Evolutionary conservation across 2,329 filamentous ascomycete species (phyloP).

Genomic region (Arthrobotrys musiformis): DNA sequence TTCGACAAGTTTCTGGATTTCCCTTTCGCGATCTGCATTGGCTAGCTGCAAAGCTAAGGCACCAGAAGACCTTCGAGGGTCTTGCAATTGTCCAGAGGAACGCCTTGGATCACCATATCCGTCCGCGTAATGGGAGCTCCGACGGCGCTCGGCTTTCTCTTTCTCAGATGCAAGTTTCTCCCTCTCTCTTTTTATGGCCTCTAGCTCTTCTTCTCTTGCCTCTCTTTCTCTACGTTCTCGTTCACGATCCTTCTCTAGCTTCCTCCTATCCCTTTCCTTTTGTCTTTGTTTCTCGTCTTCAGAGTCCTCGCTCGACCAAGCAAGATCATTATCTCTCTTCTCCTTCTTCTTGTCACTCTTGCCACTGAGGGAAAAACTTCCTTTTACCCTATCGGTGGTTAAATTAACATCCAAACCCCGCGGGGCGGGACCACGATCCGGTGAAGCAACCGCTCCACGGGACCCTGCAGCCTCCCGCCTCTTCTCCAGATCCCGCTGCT

Average conservation of each 20-base stretch:
- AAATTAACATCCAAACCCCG: constrained; percentile 40
- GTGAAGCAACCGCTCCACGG: background rate
- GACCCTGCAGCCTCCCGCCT: constrained; percentile 1
- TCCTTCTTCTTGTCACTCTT: constrained; percentile 44
- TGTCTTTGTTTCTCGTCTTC: constrained; percentile 34
- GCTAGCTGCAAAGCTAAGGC: constrained; percentile 19
- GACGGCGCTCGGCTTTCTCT: constrained; percentile 16
- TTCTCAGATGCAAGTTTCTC: constrained; percentile 12
- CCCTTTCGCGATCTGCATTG: constrained; percentile 24
- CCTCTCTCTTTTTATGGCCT: constrained; percentile 1
- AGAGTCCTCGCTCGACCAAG: constrained; percentile 36
- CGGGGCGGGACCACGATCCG: constrained; percentile 15
- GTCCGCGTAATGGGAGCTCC: constrained; percentile 26
- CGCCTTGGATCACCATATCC: constrained; percentile 44
- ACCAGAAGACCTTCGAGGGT: constrained; percentile 42
- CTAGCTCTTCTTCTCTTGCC: constrained; percentile 13
- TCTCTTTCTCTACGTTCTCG: constrained; percentile 17
- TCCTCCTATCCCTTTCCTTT: constrained; percentile 17
- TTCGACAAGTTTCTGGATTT: background rate
- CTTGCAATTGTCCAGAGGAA: constrained; percentile 46
- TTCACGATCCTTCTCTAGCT: constrained; percentile 23
- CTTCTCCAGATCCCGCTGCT: constrained; percentile 34
- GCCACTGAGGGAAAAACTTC: constrained; percentile 27
- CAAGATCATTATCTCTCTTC: constrained; percentile 35
- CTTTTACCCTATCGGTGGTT: constrained; percentile 39